Evolutionary conservation across 768 basidiomycete genomes (phyloP).

Genomic region (Psilocybe tampanensis): DNA sequence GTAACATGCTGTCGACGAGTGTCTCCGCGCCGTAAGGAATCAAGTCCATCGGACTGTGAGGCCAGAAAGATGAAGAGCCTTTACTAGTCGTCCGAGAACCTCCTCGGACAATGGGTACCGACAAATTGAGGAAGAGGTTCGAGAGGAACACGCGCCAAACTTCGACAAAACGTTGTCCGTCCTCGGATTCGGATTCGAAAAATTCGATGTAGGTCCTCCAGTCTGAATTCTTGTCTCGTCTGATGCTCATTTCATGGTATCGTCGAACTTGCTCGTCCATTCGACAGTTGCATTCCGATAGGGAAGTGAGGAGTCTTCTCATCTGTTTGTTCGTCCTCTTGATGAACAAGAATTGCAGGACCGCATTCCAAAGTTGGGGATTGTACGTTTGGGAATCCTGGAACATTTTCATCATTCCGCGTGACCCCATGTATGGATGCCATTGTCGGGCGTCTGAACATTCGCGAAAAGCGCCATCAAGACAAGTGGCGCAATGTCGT

Average conservation of each 20-base stretch:
- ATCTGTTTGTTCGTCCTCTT: not conserved
- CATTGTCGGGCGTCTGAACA: not conserved
- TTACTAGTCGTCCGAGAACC: constrained; percentile 3
- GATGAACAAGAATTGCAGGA: not conserved
- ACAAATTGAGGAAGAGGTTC: not conserved
- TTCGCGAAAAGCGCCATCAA: not conserved
- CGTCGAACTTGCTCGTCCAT: not conserved
- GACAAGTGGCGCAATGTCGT: not conserved
- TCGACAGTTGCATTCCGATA: not conserved
- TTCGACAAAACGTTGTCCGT: not conserved
- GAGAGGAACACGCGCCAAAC: not conserved
- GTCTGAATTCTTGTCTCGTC: too few species aligned
- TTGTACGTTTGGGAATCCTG: too few species aligned
- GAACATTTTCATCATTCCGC: too few species aligned
- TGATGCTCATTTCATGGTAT: not conserved
- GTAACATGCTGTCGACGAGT: constrained; percentile 4
- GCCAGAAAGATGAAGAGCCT: constrained; percentile 6
- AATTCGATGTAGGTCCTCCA: not conserved
- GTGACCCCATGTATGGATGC: too few species aligned
- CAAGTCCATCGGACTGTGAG: not conserved
- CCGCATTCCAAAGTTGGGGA: not conserved
- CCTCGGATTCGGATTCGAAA: not conserved
- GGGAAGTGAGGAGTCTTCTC: not conserved
- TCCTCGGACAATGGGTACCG: not conserved
- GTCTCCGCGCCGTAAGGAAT: constrained; percentile 10